Evolutionary conservation across 345 rosid genomes (phyloP), one percentile per base, ranked within the genome.

Genomic region (Populus pruinosa): DNA sequence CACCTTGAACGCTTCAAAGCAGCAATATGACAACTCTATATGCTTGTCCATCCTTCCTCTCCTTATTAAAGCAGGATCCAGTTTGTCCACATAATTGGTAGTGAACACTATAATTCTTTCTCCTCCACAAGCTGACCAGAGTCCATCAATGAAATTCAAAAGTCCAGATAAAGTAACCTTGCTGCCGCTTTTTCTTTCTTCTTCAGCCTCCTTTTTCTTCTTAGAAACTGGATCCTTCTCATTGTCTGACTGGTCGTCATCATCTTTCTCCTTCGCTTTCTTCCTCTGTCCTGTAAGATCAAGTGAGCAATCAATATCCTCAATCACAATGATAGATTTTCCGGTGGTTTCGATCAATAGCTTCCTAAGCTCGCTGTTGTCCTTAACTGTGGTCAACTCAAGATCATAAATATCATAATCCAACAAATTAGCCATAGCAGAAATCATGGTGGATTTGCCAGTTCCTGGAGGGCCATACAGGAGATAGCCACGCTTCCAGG

Each of bases 381-480:
- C 67, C 53, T 76, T 76, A 5, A 76, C 67, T 2, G 73, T 38
- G 16, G 78, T 76, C 67, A 76, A 18, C 36, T 76, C 78, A 38
- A 76, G 73, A 76, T 68, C 78, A 68, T 77, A 81, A 9, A 83
- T 9, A 62, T 83, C 81, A 61, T 77, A 83, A 65, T 77, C 77
- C 56, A 77, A 77, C 64, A 90, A 77, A 75, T 91, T 91, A 8
- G 93, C 96, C 91, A 91, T 89, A 43, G 96, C 93, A 0, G 96
- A 93, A 44, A 91, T 88, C 81, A 91, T 66, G 68, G 93, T 91
- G 9, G 96, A 90, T 83, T 91, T 89, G 5, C 96, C 96, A 0
- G 96, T 90, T 0, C 93, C 96, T 0, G 96, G 96, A 50, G 93
- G 96, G n/a, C 96, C 93, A 65, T 90, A 90, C 53, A 91, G 69